Percentiles rank a stretch among this genome's conserved stretches.
Evolutionary conservation across 306 rosid species (phyloP).

Genomic region (Cucumis hystrix): DNA sequence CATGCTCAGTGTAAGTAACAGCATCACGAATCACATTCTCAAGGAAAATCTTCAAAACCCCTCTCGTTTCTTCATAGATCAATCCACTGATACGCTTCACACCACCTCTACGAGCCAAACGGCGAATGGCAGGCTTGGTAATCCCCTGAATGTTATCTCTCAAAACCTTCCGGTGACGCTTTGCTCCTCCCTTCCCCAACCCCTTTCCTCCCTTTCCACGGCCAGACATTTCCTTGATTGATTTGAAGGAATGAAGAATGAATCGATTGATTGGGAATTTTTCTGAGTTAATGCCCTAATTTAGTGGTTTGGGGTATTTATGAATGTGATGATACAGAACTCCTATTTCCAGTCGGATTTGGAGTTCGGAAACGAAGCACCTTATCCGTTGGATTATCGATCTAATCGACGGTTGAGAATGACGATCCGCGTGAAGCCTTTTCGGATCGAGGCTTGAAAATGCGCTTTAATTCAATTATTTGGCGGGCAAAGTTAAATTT

Average conservation of each 20-base stretch:
- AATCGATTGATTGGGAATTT: neutral
- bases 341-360: neutral
- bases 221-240: constrained; percentile 9
- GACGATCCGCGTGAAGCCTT: neutral
- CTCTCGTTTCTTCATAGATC: constrained; percentile 24
- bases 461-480: neutral
- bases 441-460: neutral
- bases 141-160: constrained; percentile 19
- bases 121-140: constrained; percentile 23
- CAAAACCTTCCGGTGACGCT: constrained; percentile 17
- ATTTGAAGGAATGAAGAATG: neutral
- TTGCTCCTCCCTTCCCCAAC: constrained; percentile 22
- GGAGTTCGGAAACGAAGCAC: neutral
- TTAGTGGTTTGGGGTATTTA: neutral
- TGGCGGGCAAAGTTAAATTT: neutral
- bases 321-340: neutral
- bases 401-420: neutral
- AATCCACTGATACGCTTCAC: constrained; percentile 19
- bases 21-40: constrained; percentile 28
- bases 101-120: constrained; percentile 24
- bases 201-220: constrained; percentile 29
- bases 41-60: constrained; percentile 18
- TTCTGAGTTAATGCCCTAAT: neutral
- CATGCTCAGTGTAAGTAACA: constrained; percentile 19
- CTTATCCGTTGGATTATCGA: neutral